phyloP scores from a whole-genome alignment of 768 basidiomycete genomes.

The Amanita pseudoporphyria region DNA sequence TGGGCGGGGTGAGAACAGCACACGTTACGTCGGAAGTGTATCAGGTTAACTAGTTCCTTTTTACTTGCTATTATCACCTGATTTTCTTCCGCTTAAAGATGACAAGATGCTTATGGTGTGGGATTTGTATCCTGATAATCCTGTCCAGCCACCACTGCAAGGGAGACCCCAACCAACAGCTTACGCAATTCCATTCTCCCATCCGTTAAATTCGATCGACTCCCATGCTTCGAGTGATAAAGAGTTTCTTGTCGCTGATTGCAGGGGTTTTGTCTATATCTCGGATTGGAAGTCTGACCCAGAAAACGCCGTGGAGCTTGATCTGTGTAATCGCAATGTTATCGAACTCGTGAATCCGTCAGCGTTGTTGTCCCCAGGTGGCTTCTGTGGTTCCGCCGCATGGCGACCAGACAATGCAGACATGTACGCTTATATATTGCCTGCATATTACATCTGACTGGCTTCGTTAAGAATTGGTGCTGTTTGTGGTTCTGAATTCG shows the following conservation, averaged over 20 bases:
- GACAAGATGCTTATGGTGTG: slow-evolving; percentile 83
- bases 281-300: slow-evolving; percentile 81
- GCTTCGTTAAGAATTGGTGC: slow-evolving; percentile 51
- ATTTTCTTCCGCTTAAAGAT: slow-evolving; percentile 30
- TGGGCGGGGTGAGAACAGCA: slow-evolving; percentile 55
- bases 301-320: slow-evolving; percentile 37
- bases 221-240: slow-evolving; percentile 68
- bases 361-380: slow-evolving; percentile 42
- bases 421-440: slow-evolving; percentile 38
- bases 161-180: slow-evolving; percentile 57
- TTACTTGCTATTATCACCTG: slow-evolving; percentile 1
- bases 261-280: slow-evolving; percentile 61
- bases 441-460: not conserved
- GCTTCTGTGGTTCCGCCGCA: slow-evolving; percentile 47
- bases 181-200: slow-evolving; percentile 63
- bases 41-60: slow-evolving; percentile 38
- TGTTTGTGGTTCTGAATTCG: slow-evolving; percentile 61
- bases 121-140: slow-evolving; percentile 60
- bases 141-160: slow-evolving; percentile 18
- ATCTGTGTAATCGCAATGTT: slow-evolving; percentile 53
- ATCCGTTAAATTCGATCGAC: slow-evolving; percentile 59
- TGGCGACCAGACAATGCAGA: slow-evolving; percentile 67
- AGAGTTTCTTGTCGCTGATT: slow-evolving; percentile 73
- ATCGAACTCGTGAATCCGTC: slow-evolving; percentile 68
- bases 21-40: slow-evolving; percentile 71